phyloP scores from a whole-genome alignment of 1,139 yeast genomes.

The Magnusiomyces suaveolens region DNA sequence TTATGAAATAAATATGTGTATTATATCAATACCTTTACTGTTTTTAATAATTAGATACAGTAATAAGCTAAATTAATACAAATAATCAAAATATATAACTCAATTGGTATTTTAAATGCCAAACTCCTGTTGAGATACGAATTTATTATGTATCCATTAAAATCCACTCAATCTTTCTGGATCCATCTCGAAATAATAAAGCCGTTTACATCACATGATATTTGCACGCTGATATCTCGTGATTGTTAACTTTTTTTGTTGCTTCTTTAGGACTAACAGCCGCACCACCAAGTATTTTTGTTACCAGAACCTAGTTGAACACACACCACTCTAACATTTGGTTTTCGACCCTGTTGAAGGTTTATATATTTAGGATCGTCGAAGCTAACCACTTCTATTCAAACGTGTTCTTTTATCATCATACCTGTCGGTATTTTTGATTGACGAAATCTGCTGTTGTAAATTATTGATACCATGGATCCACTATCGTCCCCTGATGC shows the following conservation, averaged over 20 bases:
- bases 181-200: not conserved
- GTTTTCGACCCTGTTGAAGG: no score
- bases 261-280: not conserved
- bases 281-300: not conserved
- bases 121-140: no score
- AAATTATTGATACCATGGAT: not conserved
- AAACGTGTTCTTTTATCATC: not conserved
- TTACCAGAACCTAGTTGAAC: not conserved
- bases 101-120: not conserved
- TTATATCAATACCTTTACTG: not conserved
- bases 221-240: no score
- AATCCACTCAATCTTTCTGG: not conserved
- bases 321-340: not conserved
- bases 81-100: not conserved
- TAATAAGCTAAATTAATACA: not conserved
- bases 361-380: no score
- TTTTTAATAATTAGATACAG: no score
- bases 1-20: not conserved
- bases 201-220: not conserved
- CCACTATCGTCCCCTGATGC: not conserved
- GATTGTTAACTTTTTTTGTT: no score
- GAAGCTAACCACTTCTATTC: not conserved
- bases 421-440: not conserved
- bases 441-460: no score
- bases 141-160: no score